phyloP scores from a whole-genome alignment of 352 stramenopile species.

The Lagenidium sp. region DNA sequence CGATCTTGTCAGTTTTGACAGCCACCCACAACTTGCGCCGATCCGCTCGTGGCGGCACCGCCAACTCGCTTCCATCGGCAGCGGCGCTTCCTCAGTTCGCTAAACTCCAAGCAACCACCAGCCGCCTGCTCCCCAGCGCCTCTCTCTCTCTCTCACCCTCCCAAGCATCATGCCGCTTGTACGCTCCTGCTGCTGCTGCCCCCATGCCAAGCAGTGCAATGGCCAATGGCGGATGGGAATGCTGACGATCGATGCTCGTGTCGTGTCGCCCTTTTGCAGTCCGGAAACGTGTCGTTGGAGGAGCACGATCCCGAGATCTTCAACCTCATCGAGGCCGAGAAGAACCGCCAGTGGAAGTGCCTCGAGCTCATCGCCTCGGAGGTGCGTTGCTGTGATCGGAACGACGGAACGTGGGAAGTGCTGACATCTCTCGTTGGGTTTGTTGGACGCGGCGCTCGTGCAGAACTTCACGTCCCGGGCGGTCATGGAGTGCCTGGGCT shows the following conservation, averaged over 20 bases:
- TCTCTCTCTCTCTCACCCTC: not conserved
- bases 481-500: conserved; percentile 98
- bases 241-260: not conserved
- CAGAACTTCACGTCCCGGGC: conserved; percentile 99
- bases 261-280: conserved; percentile 13
- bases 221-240: not conserved
- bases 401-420: conserved; percentile 4
- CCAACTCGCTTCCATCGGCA: no score
- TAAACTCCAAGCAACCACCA: conserved; percentile 12
- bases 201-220: conserved; percentile 1
- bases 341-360: conserved; percentile 96
- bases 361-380: conserved; percentile 99
- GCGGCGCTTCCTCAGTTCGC: conserved; percentile 3
- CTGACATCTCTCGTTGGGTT: not conserved
- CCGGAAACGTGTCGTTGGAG: conserved; percentile 76
- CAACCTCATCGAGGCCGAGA: conserved; percentile 98
- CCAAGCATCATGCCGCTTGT: conserved; percentile 41
- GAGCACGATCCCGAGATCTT: conserved; percentile 97
- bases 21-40: no score
- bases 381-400: conserved; percentile 10
- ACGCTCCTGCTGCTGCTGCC: conserved; percentile 15
- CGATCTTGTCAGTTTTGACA: no score
- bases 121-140: not conserved
- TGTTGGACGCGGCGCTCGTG: not conserved
- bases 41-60: no score